A percentile compares a stretch with the other conserved stretches of the same genome.
Conservation (phyloP, 345 rosid species). For the Acer campestre region DNA sequence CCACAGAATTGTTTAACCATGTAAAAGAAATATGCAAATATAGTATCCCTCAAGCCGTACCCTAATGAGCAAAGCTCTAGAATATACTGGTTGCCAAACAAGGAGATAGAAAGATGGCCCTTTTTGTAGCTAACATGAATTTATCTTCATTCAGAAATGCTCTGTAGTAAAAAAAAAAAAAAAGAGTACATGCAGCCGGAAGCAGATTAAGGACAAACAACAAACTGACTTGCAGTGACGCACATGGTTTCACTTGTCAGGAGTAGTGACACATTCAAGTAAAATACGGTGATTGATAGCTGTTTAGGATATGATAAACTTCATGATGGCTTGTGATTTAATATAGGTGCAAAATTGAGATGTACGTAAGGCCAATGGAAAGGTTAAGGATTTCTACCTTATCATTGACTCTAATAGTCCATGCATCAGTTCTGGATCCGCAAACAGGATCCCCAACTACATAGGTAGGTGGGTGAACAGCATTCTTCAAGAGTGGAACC, state of each 20-base stretch:
- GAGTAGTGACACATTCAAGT: slow-evolving; percentile 3
- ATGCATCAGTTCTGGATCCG: slow-evolving; percentile 55
- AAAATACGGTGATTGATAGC: not conserved
- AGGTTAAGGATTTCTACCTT: slow-evolving; percentile 37
- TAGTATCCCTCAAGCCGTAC: not conserved
- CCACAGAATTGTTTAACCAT: not conserved
- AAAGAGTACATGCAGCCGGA: not conserved
- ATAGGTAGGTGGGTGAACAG: slow-evolving; percentile 48
- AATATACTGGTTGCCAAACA: not conserved
- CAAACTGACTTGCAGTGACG: not conserved
- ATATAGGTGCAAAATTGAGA: not conserved
- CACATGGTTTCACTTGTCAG: not conserved
- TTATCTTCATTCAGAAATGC: not conserved
- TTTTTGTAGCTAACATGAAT: too few relatives aligned
- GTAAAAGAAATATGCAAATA: not conserved
- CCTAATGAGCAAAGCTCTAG: not conserved
- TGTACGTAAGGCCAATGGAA: not conserved
- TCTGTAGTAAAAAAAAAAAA: not conserved
- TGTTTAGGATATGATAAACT: not conserved
- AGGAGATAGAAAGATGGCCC: not conserved
- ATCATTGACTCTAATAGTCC: slow-evolving; percentile 56
- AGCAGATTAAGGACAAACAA: not conserved
- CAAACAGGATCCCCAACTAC: slow-evolving; percentile 65
- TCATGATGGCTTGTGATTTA: not conserved
- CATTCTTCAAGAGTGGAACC: slow-evolving; percentile 67